These are phyloP conservation scores for Lactarius indigo DNA, from an alignment of 768 basidiomycete genomes.

Conservation along the genomic window DNA sequence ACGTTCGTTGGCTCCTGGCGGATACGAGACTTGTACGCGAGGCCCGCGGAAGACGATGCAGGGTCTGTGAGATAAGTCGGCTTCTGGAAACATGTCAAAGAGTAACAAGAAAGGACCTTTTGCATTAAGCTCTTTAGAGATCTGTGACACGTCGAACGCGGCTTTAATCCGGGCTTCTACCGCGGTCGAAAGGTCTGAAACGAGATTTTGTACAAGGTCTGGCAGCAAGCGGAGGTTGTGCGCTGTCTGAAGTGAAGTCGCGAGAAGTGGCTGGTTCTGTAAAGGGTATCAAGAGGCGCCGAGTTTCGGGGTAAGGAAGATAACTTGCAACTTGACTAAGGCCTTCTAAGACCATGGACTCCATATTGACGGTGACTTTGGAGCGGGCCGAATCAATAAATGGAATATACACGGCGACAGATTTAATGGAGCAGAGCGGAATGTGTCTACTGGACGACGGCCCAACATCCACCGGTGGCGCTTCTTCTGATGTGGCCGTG, in stretches of 20 bases:
- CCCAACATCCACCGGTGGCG: background rate
- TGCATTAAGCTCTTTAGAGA: slow-evolving; percentile 79
- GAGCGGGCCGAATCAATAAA: slow-evolving; percentile 69
- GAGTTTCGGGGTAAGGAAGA: background rate
- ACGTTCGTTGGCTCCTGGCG: slow-evolving; percentile 87
- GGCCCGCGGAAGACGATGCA: slow-evolving; percentile 31
- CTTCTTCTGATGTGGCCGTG: background rate
- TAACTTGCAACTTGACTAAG: slow-evolving; percentile 66
- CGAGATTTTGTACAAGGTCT: slow-evolving; percentile 71
- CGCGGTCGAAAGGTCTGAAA: slow-evolving; percentile 75
- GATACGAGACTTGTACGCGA: slow-evolving; percentile 80
- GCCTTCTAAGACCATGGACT: slow-evolving; percentile 81
- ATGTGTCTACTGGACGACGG: slow-evolving; percentile 14
- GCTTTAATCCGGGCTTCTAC: slow-evolving; percentile 77
- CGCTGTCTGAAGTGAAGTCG: slow-evolving; percentile 93
- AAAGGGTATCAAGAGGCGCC: slow-evolving; percentile 11
- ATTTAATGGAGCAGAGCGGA: slow-evolving; percentile 69
- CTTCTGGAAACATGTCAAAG: background rate
- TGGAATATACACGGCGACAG: slow-evolving; percentile 64
- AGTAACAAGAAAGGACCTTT: slow-evolving; percentile 51
- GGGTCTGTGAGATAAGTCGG: slow-evolving; percentile 30
- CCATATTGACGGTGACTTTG: slow-evolving; percentile 82
- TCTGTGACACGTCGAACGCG: slow-evolving; percentile 82
- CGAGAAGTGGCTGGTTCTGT: slow-evolving; percentile 87
- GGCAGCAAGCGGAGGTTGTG: slow-evolving; percentile 88